Base-by-base conservation (phyloP, 2,329 filamentous ascomycete species). In the Epichloe elymi region DNA sequence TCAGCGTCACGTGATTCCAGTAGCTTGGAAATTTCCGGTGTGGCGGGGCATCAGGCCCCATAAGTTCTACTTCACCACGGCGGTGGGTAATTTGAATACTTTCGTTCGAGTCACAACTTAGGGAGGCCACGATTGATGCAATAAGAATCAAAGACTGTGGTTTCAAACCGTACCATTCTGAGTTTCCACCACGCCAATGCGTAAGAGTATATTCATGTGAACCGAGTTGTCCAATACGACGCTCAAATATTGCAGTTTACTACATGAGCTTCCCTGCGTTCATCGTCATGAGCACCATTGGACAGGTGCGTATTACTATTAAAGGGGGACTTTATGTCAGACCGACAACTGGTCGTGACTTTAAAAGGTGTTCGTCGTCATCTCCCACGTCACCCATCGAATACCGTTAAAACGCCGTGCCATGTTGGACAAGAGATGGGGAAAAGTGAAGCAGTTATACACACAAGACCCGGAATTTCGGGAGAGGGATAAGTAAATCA, bases 401-500 rank as follows among this genome's bases (percentile, higher is more conserved):
- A 30, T 19, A 35, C 37, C 54, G 23, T 37, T 14, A 41, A 19
- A 53, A 56, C 54, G 30, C 51, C 53, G 17, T 49, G 51, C 53
- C 51, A 19, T 46, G n/a, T 33, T 35, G 42, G 46, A 12, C 55
- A 41, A 30, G 14, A 38, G 20, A 46, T 39, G 26, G 17, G 40
- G 41, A 54, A 54, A 55, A 52, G 47, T 53, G 49, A 55, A 59
- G 47, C 23, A 48, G 12, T 17, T 19, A 48, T 23, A 48, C 19
- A 43, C 14, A 36, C 17, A 33, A 45, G 44, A 40, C 44, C 14
- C 17, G 2, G 12, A 39, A 7, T n/a, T 12, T 30, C 19, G 26
- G 36, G 40, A 42, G 39, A 30, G 30, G 26, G 20, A 33, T 10
- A 17, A n/a, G 38, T n/a, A 8, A n/a, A 44, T 60, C 57, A 69